phyloP scores from a whole-genome alignment of 139 green algal species.

The Chlamydomonas sp. region DNA sequence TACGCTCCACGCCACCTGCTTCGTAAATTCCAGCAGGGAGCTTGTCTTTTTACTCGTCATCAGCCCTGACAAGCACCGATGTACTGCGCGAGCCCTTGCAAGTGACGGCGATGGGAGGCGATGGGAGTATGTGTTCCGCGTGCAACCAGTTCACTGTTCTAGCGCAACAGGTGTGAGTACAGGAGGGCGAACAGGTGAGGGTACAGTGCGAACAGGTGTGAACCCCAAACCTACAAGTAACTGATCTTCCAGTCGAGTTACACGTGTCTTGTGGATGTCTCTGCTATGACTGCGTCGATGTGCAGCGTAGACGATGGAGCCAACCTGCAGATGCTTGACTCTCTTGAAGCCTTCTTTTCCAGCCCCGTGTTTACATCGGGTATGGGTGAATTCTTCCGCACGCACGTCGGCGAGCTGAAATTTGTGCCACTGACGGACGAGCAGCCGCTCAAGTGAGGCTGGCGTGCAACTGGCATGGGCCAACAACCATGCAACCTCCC shows the following conservation, averaged over 20 bases:
- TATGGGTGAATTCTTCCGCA: background rate
- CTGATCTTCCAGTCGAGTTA: too few relatives aligned
- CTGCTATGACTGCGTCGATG: background rate
- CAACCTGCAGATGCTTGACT: slow-evolving; percentile 5
- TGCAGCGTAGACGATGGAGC: background rate
- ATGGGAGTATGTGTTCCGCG: background rate
- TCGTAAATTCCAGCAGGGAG: slow-evolving; percentile 16
- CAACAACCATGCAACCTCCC: background rate
- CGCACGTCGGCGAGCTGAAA: background rate
- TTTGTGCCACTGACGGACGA: background rate
- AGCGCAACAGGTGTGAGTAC: background rate
- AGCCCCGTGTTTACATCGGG: slow-evolving; percentile 2
- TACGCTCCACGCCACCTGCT: slow-evolving; percentile 24
- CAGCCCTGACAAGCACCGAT: background rate
- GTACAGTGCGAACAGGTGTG: too few relatives aligned
- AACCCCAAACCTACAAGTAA: too few relatives aligned
- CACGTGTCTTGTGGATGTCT: too few relatives aligned
- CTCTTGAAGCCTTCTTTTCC: slow-evolving; percentile 11
- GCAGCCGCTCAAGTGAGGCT: slow-evolving; percentile 12
- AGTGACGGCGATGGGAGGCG: background rate
- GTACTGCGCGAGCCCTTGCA: background rate
- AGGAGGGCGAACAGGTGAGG: background rate
- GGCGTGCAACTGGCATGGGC: too few relatives aligned
- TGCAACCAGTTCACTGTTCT: background rate
- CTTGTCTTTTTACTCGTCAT: too few relatives aligned